Evolutionary conservation across 1,284 basidiomycete genomes (phyloP), one percentile per base, ranked within the genome.

Genomic region (Bjerkandera adusta): DNA sequence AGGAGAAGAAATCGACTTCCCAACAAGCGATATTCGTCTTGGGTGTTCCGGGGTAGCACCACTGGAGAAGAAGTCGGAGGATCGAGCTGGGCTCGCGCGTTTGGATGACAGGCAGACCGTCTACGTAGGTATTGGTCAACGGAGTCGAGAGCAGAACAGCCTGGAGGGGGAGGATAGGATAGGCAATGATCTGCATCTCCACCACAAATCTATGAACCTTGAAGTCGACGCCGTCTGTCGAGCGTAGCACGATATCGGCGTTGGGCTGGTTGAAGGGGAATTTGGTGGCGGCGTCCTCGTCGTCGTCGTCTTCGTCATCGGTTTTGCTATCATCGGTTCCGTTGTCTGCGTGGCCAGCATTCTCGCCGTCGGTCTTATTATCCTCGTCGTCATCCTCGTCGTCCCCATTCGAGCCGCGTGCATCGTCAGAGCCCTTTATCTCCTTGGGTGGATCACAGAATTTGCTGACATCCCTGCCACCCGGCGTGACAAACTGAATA

Each of bases 11-110:
- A n/a, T n/a, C n/a, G n/a, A n/a, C n/a, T n/a, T n/a, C n/a, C n/a
- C n/a, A n/a, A n/a, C n/a, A n/a, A n/a, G n/a, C n/a, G n/a, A n/a
- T n/a, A n/a, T n/a, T n/a, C n/a, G n/a, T n/a, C n/a, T n/a, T n/a
- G n/a, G n/a, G n/a, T n/a, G n/a, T n/a, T n/a, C n/a, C n/a, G n/a
- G 45, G 45, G 21, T 47, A 47, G 25, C 38, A 35, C 21, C 40
- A 39, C 18, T 25, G 18, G 10, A 47, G 18, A 2, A 47, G 38
- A 6, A 16, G n/a, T 4, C 27, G 29, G 22, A 47, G 45, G 5
- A 40, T 21, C 6, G 22, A 4, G 38, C 38, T 36, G 16, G 29
- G 13, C 6, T 24, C 16, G 3, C 26, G 13, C 4, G 30, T 15
- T 11, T 22, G 10, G 12, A 34, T 16, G 8, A 43, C 13, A 21